Conservation (phyloP, 768 basidiomycete genomes). For the Serendipita sp. region DNA sequence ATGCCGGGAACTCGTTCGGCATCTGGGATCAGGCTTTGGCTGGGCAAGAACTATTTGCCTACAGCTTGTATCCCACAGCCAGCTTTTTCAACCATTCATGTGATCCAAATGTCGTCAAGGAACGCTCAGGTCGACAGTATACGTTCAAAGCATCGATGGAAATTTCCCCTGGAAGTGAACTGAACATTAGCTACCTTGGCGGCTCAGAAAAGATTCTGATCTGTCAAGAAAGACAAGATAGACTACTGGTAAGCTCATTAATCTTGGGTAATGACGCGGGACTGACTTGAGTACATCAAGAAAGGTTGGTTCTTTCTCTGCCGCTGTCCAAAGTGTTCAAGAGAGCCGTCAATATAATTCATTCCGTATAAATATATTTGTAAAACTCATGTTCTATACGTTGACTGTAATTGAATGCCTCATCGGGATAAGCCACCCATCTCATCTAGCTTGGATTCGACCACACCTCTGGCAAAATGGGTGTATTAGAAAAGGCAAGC, state of each 20-base stretch:
- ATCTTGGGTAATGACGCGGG: not conserved
- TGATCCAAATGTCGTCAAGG: not conserved
- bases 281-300: not conserved
- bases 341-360: not conserved
- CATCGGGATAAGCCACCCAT: not conserved
- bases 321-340: not conserved
- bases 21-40: not conserved
- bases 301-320: not conserved
- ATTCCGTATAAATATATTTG: not conserved
- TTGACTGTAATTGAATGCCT: no score
- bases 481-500: slow-evolving; percentile 78
- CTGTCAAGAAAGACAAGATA: slow-evolving; percentile 6
- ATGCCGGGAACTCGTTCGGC: not conserved
- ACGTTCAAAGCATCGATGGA: not conserved
- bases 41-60: not conserved
- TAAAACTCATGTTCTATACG: not conserved
- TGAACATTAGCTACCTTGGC: not conserved
- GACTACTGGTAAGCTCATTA: slow-evolving; percentile 1
- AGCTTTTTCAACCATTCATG: slow-evolving; percentile 4
- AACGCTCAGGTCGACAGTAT: not conserved
- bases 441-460: not conserved
- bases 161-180: not conserved
- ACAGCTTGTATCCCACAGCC: not conserved
- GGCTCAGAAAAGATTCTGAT: not conserved
- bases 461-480: slow-evolving; percentile 40